A percentile compares a stretch with the other conserved stretches of the same genome.
Conservation (phyloP, 257 asterid species). For the Lantana camara region DNA sequence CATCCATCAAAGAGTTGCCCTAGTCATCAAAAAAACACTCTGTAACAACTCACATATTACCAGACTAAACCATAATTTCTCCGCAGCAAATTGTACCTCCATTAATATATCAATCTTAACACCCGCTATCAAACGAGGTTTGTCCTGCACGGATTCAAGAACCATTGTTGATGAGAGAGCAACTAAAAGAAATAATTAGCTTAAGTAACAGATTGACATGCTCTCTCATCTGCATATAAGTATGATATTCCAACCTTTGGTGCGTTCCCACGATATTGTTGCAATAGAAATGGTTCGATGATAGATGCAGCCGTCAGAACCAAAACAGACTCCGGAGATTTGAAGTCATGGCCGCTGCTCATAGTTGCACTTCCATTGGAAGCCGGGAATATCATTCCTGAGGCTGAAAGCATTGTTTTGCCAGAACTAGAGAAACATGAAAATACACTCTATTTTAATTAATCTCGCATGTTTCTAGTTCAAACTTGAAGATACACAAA, state of each 20-base stretch:
- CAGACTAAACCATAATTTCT: slow-evolving; percentile 20
- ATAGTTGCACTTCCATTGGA: slow-evolving; percentile 35
- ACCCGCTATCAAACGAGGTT: slow-evolving; percentile 67
- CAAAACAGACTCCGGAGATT: slow-evolving; percentile 41
- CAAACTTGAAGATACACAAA: not conserved
- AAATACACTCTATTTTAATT: slow-evolving; percentile 13
- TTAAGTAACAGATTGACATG: slow-evolving; percentile 13
- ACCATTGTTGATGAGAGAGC: not conserved
- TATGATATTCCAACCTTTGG: slow-evolving; percentile 47
- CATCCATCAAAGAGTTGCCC: slow-evolving; percentile 53
- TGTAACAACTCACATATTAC: slow-evolving; percentile 21
- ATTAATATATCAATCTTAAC: slow-evolving; percentile 69
- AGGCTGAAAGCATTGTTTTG: slow-evolving; percentile 87
- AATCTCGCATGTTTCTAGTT: not conserved
- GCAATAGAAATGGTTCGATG: slow-evolving; percentile 73
- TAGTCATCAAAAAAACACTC: slow-evolving; percentile 35
- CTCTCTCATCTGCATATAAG: slow-evolving; percentile 1
- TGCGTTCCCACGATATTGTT: slow-evolving; percentile 42
- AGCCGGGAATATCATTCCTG: slow-evolving; percentile 81
- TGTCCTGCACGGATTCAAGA: slow-evolving; percentile 52
- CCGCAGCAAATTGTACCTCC: slow-evolving; percentile 56
- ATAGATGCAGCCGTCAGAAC: slow-evolving; percentile 88
- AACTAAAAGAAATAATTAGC: slow-evolving; percentile 14
- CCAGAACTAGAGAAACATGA: slow-evolving; percentile 63
- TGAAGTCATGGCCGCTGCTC: slow-evolving; percentile 22